phyloP scores from a whole-genome alignment of 495 filamentous ascomycete species.

The Annulohypoxylon maeteangense region DNA sequence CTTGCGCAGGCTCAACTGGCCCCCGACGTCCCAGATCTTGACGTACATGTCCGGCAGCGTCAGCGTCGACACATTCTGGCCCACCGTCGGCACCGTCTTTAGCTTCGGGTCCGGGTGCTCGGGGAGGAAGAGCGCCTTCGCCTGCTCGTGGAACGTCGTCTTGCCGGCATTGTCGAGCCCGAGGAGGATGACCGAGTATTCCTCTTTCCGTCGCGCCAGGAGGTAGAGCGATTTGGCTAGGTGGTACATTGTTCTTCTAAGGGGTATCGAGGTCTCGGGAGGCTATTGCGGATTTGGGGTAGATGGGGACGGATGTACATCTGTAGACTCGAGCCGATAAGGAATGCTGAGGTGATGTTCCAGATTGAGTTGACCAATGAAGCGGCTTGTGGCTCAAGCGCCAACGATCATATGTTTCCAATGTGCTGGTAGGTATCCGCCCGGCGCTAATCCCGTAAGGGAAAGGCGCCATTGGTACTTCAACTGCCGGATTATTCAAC shows the following conservation, averaged over 20 bases:
- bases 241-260: slow-evolving; percentile 79
- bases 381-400: background rate
- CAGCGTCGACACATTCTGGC: slow-evolving; percentile 94
- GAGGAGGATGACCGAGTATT: slow-evolving; percentile 97
- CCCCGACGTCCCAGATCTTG: slow-evolving; percentile 98
- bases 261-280: background rate
- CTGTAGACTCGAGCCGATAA: slow-evolving; percentile 10
- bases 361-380: slow-evolving; percentile 32
- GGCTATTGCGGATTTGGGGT: background rate
- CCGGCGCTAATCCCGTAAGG: background rate
- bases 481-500: background rate
- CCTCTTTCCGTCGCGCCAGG: slow-evolving; percentile 95
- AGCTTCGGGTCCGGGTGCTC: slow-evolving; percentile 66
- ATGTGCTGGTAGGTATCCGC: background rate
- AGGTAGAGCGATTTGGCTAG: slow-evolving; percentile 94
- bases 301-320: too few relatives aligned
- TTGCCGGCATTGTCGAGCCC: slow-evolving; percentile 98
- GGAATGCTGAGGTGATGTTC: slow-evolving; percentile 23
- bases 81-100: slow-evolving; percentile 94
- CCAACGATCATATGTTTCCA: background rate
- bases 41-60: slow-evolving; percentile 90
- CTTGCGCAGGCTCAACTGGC: slow-evolving; percentile 85
- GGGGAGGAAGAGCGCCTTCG: slow-evolving; percentile 86
- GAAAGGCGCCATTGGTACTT: background rate
- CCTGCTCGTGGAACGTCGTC: slow-evolving; percentile 95